Conservation (phyloP, 768 basidiomycete species). For the Gloeostereum incarnatum region DNA sequence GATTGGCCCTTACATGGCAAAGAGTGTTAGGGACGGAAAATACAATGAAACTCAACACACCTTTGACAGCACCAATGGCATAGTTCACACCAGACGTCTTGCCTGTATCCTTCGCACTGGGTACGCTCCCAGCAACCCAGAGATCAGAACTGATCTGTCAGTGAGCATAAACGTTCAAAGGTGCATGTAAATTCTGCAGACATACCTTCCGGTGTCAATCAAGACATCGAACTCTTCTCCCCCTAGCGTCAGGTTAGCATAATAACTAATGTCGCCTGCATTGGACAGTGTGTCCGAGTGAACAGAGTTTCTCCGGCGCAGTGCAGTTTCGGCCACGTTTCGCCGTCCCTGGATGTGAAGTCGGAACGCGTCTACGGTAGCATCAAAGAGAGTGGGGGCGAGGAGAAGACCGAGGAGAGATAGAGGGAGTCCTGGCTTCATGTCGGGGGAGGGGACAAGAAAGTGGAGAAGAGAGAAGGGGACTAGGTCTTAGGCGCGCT, state of each 20-base stretch:
- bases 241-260: constrained; percentile 26
- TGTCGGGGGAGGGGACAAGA: too few relatives aligned
- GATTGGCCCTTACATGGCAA: constrained; percentile 26
- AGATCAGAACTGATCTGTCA: constrained; percentile 48
- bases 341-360: constrained; percentile 8
- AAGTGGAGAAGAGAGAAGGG: background rate
- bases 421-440: background rate
- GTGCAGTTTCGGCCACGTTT: constrained; percentile 10
- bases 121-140: constrained; percentile 42
- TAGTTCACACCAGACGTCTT: constrained; percentile 33
- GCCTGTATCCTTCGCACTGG: constrained; percentile 26
- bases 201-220: constrained; percentile 40
- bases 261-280: constrained; percentile 29
- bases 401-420: background rate
- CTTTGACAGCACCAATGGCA: constrained; percentile 42
- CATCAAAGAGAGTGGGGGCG: too few relatives aligned
- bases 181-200: background rate
- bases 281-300: constrained; percentile 26
- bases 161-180: background rate
- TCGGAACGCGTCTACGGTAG: constrained; percentile 1
- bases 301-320: constrained; percentile 1
- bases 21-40: background rate
- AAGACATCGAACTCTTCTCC: constrained; percentile 25
- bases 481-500: too few relatives aligned
- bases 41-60: constrained; percentile 19